Conservation (phyloP, 805 yeast genomes). For the Metschnikowia corniflorae region DNA sequence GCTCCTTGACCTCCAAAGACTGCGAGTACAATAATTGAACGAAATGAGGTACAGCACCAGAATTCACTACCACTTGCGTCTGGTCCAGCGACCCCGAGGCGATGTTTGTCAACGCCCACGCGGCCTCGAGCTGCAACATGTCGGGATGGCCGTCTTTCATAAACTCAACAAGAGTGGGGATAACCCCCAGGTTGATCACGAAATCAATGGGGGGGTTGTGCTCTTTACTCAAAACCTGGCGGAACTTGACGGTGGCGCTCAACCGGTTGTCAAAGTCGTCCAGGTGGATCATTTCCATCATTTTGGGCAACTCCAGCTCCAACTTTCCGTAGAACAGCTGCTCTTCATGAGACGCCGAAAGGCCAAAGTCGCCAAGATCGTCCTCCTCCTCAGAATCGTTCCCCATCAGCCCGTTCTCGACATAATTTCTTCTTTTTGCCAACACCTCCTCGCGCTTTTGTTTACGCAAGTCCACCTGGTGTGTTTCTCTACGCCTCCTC, state of each 20-base stretch:
- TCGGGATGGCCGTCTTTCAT: slow-evolving; percentile 73
- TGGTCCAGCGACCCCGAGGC: slow-evolving; percentile 92
- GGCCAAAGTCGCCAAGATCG: slow-evolving; percentile 29
- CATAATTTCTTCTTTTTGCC: slow-evolving; percentile 86
- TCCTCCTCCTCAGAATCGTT: slow-evolving; percentile 44
- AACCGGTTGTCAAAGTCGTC: slow-evolving; percentile 75
- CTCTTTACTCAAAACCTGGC: slow-evolving; percentile 91
- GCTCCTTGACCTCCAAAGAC: slow-evolving; percentile 91
- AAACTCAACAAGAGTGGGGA: slow-evolving; percentile 83
- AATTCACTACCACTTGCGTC: slow-evolving; percentile 85
- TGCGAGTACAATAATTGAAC: slow-evolving; percentile 76
- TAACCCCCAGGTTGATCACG: slow-evolving; percentile 91
- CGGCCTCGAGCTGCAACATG: slow-evolving; percentile 92
- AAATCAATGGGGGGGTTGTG: slow-evolving; percentile 94
- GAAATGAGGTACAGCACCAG: slow-evolving; percentile 91
- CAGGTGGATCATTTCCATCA: slow-evolving; percentile 79
- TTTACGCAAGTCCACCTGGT: slow-evolving; percentile 93
- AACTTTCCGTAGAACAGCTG: slow-evolving; percentile 38
- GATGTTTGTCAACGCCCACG: slow-evolving; percentile 99
- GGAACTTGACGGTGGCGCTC: slow-evolving; percentile 85
- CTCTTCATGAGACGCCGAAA: slow-evolving; percentile 47
- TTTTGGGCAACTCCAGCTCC: slow-evolving; percentile 68
- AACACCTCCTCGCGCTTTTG: slow-evolving; percentile 94
- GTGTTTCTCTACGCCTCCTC: slow-evolving; percentile 96
- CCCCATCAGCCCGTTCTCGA: slow-evolving; percentile 27